Evolutionary conservation across 2,329 filamentous ascomycete genomes (phyloP).

Genomic region (Dactylonectria macrodidyma): DNA sequence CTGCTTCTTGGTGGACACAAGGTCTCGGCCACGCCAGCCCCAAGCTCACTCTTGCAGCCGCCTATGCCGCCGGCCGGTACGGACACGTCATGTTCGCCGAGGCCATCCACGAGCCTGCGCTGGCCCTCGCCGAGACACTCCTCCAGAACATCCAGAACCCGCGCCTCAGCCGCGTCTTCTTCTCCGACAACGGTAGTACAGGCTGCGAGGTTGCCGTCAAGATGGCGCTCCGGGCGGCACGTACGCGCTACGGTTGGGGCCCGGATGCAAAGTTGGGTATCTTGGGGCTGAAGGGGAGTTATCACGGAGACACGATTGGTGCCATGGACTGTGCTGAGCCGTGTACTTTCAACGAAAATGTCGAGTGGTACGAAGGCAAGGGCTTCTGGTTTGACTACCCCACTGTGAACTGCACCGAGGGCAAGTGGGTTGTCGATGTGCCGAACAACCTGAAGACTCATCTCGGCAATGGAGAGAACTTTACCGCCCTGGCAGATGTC

Average conservation of each 20-base stretch:
- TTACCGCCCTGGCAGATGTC: constrained; percentile 67
- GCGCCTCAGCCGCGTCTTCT: constrained; percentile 81
- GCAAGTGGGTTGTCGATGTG: constrained; percentile 75
- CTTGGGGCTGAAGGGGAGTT: constrained; percentile 83
- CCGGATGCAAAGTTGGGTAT: constrained; percentile 73
- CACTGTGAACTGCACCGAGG: constrained; percentile 75
- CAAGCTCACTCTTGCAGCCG: constrained; percentile 78
- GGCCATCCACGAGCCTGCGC: constrained; percentile 83
- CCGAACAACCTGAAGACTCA: constrained; percentile 64
- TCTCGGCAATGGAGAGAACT: constrained; percentile 60
- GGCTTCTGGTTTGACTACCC: constrained; percentile 89
- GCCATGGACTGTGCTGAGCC: constrained; percentile 90
- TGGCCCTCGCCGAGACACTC: constrained; percentile 77
- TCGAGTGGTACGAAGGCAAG: constrained; percentile 87
- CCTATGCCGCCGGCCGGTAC: constrained; percentile 86
- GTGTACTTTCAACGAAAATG: constrained; percentile 82
- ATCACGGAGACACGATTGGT: constrained; percentile 90
- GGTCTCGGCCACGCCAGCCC: constrained; percentile 87
- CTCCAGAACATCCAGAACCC: constrained; percentile 73
- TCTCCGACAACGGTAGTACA: constrained; percentile 87
- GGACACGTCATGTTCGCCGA: constrained; percentile 92
- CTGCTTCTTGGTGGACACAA: constrained; percentile 94
- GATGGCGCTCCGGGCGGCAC: constrained; percentile 83
- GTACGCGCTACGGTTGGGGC: constrained; percentile 77
- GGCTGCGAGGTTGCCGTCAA: constrained; percentile 89